Conservation (phyloP, 2,329 filamentous ascomycete species). For the Hymenotorrendiella dingleyae region DNA sequence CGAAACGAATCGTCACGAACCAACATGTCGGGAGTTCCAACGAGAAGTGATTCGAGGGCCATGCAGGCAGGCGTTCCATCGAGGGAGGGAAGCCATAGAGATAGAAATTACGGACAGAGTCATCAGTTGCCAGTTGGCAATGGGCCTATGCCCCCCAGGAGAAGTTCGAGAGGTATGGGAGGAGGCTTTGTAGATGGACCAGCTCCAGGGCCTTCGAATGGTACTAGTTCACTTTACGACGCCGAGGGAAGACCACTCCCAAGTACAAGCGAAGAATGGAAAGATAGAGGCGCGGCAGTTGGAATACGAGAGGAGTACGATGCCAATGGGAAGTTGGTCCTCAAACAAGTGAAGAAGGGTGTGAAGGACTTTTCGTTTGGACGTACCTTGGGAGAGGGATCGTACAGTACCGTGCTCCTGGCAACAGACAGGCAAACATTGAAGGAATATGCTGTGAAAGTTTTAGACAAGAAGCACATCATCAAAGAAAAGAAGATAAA, state of each 20-base stretch:
- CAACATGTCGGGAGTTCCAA: slow-evolving; percentile 47
- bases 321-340: slow-evolving; percentile 72
- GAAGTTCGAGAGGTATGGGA: slow-evolving; percentile 67
- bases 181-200: slow-evolving; percentile 42
- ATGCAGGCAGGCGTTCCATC: slow-evolving; percentile 57
- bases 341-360: slow-evolving; percentile 88
- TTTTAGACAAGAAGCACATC: slow-evolving; percentile 96
- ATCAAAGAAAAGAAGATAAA: slow-evolving; percentile 99
- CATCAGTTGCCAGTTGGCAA: slow-evolving; percentile 46
- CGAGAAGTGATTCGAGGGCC: slow-evolving; percentile 58
- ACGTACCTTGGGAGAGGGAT: slow-evolving; percentile 85
- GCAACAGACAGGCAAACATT: slow-evolving; percentile 90
- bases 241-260: slow-evolving; percentile 51
- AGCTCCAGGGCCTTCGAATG: slow-evolving; percentile 24
- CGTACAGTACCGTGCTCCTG: slow-evolving; percentile 91
- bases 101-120: slow-evolving; percentile 59
- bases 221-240: slow-evolving; percentile 39
- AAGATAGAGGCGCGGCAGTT: slow-evolving; percentile 87
- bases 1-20: slow-evolving; percentile 54
- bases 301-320: slow-evolving; percentile 78
- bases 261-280: slow-evolving; percentile 82
- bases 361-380: slow-evolving; percentile 96
- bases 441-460: slow-evolving; percentile 97
- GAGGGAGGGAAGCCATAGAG: slow-evolving; percentile 63
- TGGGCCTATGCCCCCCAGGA: slow-evolving; percentile 64